Evolutionary conservation across 1,284 basidiomycete species (phyloP).

Genomic region (Porogramme epimiltina): DNA sequence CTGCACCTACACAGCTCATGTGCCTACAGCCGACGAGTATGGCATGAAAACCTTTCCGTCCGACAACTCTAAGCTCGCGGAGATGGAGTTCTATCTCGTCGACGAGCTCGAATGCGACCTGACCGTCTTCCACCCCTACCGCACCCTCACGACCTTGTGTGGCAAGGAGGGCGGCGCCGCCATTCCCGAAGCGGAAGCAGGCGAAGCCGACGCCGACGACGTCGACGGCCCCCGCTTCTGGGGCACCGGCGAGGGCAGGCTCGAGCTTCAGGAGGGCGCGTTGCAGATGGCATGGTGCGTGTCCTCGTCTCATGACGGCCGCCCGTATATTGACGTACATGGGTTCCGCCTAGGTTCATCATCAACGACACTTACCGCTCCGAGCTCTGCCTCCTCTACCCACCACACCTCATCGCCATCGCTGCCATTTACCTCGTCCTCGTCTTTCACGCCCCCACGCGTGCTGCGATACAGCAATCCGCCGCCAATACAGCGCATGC

Average conservation of each 20-base stretch:
- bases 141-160: constrained; percentile 79
- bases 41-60: constrained; percentile 77
- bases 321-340: too few relatives aligned
- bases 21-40: constrained; percentile 55
- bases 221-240: constrained; percentile 70
- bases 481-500: constrained; percentile 44
- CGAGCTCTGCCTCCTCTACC: constrained; percentile 87
- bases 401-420: constrained; percentile 92
- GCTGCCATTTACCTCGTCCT: constrained; percentile 89
- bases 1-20: background rate
- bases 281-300: constrained; percentile 73
- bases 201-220: constrained; percentile 61
- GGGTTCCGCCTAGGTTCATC: constrained; percentile 69
- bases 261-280: constrained; percentile 67
- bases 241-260: constrained; percentile 70
- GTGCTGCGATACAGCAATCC: constrained; percentile 36
- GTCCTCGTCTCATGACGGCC: background rate
- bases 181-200: constrained; percentile 56
- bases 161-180: constrained; percentile 47
- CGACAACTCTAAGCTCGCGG: constrained; percentile 90
- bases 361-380: constrained; percentile 96
- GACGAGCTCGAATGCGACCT: constrained; percentile 97
- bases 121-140: constrained; percentile 92
- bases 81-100: constrained; percentile 99
- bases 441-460: constrained; percentile 62